Base-by-base conservation (phyloP, 148 eudicot genomes). In the Diospyros kaki region DNA sequence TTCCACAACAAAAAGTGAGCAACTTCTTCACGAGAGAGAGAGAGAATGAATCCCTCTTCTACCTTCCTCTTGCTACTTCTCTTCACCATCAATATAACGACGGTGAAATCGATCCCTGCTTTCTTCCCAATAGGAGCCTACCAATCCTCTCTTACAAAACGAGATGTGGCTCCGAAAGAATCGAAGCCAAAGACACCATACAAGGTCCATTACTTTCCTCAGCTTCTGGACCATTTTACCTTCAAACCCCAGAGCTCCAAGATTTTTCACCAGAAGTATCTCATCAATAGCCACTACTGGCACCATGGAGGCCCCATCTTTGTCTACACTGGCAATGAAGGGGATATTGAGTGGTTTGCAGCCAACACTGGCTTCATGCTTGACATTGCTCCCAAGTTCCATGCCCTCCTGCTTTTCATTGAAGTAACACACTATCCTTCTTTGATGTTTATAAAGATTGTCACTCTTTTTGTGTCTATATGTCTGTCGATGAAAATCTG, bases 321-420 rank as follows among this genome's bases (percentile, higher is more conserved):
- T 71, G 84, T 85, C 7, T 85, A 82, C 76, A 80, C 83, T 4
- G 88, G 88, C 14, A 85, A 85, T 76, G 85, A 82, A 77, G 85
- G 83, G 28, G 72, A 85, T 46, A 82, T 85, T 64, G 85, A 80
- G 15, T 85, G 83, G 88, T 82, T 85, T 72, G 88, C 85, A 2
- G 78, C 78, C 44, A 82, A 82, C 48, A 82, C 85, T 52, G 88
- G 85, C 5, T 85, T 82, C 75, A 64, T 85, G 83, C 80, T 82
- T 71, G 88, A 85, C 68, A 82, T 82, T 82, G 88, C 88, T 40
- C 88, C 88, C n/a, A 71, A 75, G 15, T 85, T 82, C 77, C 72
- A 75, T 38, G 88, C 88, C 72, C 83, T 85, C 14, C 75, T 82
- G 14, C 83, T 85, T 62, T 85, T 82, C 61, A 82, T 85, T 71